Conservation (phyloP, 768 basidiomycete genomes). For the Dacryopinax spathularia region DNA sequence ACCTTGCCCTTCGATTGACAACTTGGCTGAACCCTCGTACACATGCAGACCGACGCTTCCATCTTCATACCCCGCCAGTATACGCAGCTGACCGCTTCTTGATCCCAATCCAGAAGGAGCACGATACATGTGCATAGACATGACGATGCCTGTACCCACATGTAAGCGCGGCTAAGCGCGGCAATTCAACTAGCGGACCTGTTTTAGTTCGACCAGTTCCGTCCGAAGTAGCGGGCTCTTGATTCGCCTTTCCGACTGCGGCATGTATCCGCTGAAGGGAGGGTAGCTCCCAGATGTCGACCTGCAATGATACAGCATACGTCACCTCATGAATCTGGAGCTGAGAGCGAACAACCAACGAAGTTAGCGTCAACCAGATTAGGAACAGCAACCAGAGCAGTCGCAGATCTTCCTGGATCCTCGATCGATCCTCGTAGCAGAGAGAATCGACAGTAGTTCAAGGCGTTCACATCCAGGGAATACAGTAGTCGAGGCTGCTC, state of each 20-base stretch:
- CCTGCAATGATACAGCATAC: slow-evolving; percentile 33
- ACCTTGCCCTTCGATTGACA: slow-evolving; percentile 53
- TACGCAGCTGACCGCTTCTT: slow-evolving; percentile 28
- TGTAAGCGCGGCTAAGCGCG: neutral
- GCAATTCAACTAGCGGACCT: slow-evolving; percentile 36
- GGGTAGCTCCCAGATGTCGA: slow-evolving; percentile 77
- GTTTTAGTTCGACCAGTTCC: slow-evolving; percentile 42
- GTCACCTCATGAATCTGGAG: neutral
- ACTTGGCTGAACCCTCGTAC: slow-evolving; percentile 25
- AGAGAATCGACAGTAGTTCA: slow-evolving; percentile 88
- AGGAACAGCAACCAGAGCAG: slow-evolving; percentile 61
- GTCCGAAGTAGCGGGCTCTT: slow-evolving; percentile 18
- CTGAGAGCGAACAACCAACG: slow-evolving; percentile 29
- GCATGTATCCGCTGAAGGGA: slow-evolving; percentile 58
- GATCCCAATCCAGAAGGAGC: slow-evolving; percentile 1
- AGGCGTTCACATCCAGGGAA: slow-evolving; percentile 77
- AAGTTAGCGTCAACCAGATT: slow-evolving; percentile 79
- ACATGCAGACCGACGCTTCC: slow-evolving; percentile 62
- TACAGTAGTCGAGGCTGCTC: slow-evolving; percentile 39
- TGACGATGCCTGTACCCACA: slow-evolving; percentile 55
- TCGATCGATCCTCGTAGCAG: slow-evolving; percentile 29
- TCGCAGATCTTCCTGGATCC: slow-evolving; percentile 7
- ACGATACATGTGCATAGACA: slow-evolving; percentile 63
- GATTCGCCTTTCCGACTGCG: slow-evolving; percentile 53
- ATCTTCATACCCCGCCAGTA: slow-evolving; percentile 72